Evolutionary conservation across 306 rosid genomes (phyloP), one percentile per base, ranked within the genome.

Genomic region (Prosopis cineraria): DNA sequence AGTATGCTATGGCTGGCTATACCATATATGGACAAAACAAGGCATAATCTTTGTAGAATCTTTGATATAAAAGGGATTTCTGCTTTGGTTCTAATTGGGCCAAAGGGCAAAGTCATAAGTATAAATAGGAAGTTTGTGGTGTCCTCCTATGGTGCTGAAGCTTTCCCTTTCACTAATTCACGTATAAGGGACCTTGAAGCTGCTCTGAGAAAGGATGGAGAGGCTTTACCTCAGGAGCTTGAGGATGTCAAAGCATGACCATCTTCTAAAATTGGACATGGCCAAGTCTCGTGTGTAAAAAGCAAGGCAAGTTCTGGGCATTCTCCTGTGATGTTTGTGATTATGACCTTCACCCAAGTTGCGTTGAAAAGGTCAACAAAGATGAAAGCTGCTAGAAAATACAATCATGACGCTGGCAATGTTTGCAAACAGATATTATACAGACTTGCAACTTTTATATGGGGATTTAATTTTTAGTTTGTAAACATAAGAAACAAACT

Each of bases 301-400:
- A 79, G 62, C 86, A 84, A 71, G 99, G 97, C 31, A 90, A 78
- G 75, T 93, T 95, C 79, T 95, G 99, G 99, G 82, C 97, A 37
- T 93, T 86, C 81, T 91, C 94, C 39, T 93, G 98, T 75, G 86
- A 83, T 78, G 87, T 91, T 4, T 95, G 99, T 87, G 93, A 93
- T 74, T 93, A 89, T 89, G 99, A 95, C 36, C 93, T 95, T 62
- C 98, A 93, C 37, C 98, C 99, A 77, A 90, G 78, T 78, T 95
- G 98, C 78, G 72, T 88, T 33, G 92, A 89, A 65, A 81, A 79
- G 66, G 83, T 84, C 76, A 77, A 74, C 79, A 39, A 80, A 72
- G 78, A 76, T 40, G 71, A 62, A 82, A 68, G 56, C 77, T 80
- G 70, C 78, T 80, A 70, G 71, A 76, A 27, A 25, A 11, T 55